A percentile compares a stretch with the other conserved stretches of the same genome.
Evolutionary conservation across 352 stramenopile species (phyloP).

Genomic region (Phytopythium vexans): DNA sequence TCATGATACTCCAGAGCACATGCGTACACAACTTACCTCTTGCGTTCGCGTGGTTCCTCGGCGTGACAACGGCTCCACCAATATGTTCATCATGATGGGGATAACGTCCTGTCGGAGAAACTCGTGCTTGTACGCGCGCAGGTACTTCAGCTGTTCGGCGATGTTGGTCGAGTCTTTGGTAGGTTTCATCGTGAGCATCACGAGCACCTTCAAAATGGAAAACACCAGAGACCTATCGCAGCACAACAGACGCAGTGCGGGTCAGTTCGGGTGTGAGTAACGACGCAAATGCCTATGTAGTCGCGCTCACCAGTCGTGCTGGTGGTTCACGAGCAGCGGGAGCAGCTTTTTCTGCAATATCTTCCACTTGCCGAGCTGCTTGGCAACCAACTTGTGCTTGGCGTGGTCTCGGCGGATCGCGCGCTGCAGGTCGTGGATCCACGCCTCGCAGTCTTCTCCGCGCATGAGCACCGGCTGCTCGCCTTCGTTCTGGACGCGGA

Average conservation of each 20-base stretch:
- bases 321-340: slow-evolving; percentile 80
- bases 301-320: slow-evolving; percentile 63
- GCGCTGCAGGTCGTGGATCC: slow-evolving; percentile 85
- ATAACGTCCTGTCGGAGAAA: slow-evolving; percentile 71
- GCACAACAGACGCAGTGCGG: not conserved
- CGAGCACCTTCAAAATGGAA: slow-evolving; percentile 87
- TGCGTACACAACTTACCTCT: slow-evolving; percentile 17
- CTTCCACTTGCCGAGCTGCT: slow-evolving; percentile 85
- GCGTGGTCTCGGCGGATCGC: slow-evolving; percentile 78
- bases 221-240: slow-evolving; percentile 63
- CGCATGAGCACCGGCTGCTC: slow-evolving; percentile 69
- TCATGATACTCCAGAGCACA: not conserved
- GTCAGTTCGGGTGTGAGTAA: no score
- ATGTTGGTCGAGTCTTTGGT: slow-evolving; percentile 75
- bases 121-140: slow-evolving; percentile 83
- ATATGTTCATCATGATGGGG: slow-evolving; percentile 82
- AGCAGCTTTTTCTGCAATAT: slow-evolving; percentile 88
- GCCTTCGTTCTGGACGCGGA: slow-evolving; percentile 54
- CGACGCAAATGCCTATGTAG: not conserved
- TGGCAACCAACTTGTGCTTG: slow-evolving; percentile 76
- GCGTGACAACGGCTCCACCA: slow-evolving; percentile 74
- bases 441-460: slow-evolving; percentile 79
- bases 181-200: slow-evolving; percentile 89
- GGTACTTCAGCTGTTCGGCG: slow-evolving; percentile 73
- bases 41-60: slow-evolving; percentile 53